Percentiles rank a stretch among this genome's conserved stretches.
phyloP scores from a whole-genome alignment of 2,329 filamentous ascomycete genomes.

The Zymoseptoria brevis region DNA sequence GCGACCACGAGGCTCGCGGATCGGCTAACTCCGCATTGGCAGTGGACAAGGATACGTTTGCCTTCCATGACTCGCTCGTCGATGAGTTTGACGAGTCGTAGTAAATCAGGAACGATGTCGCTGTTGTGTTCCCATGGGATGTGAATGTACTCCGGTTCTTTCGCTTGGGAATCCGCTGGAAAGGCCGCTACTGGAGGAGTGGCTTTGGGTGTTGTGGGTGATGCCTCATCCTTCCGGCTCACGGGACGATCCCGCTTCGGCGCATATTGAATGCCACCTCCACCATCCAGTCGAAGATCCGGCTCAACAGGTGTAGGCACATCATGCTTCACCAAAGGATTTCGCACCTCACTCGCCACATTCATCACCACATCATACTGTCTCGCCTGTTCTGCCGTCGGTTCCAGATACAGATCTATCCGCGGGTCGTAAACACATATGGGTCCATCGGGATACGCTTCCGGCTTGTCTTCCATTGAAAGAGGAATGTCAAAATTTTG shows the following conservation, averaged over 20 bases:
- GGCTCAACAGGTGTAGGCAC: constrained; percentile 20
- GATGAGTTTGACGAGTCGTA: constrained; percentile 67
- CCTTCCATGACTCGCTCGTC: constrained; percentile 63
- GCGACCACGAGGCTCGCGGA: constrained; percentile 82
- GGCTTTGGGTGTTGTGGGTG: constrained; percentile 46
- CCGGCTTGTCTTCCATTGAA: constrained; percentile 61
- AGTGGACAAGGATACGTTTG: constrained; percentile 75
- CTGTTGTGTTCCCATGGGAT: constrained; percentile 86
- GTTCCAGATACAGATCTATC: constrained; percentile 72
- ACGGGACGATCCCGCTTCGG: constrained; percentile 16
- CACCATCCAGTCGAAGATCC: constrained; percentile 27
- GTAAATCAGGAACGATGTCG: constrained; percentile 70
- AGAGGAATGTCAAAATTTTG: constrained; percentile 49
- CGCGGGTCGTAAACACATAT: constrained; percentile 73
- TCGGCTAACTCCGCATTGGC: constrained; percentile 76
- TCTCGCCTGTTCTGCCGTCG: constrained; percentile 66
- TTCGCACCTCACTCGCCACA: constrained; percentile 71
- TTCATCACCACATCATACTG: constrained; percentile 79
- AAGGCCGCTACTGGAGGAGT: constrained; percentile 36
- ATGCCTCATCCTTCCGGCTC: constrained; percentile 21
- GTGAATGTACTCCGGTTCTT: constrained; percentile 72
- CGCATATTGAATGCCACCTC: constrained; percentile 29
- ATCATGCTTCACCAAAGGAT: constrained; percentile 51
- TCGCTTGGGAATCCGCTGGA: constrained; percentile 30
- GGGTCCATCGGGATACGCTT: constrained; percentile 73